Evolutionary conservation across 495 filamentous ascomycete species (phyloP).

Genomic region (Penicillium verhagenii): DNA sequence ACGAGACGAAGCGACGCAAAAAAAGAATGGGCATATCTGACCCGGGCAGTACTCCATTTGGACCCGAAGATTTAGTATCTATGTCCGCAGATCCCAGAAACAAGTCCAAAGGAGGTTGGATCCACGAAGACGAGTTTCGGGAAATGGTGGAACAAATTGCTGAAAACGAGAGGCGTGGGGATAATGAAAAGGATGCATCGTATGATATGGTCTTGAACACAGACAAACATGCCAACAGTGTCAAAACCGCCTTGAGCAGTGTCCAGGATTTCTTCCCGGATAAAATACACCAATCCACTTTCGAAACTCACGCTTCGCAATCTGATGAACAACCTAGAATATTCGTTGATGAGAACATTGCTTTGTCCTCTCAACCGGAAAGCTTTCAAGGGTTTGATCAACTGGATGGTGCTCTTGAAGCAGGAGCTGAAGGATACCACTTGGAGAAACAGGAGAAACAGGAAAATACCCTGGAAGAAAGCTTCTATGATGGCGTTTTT

Average conservation of each 20-base stretch:
- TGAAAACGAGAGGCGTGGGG: constrained; percentile 56
- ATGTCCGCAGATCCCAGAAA: constrained; percentile 81
- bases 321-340: constrained; percentile 24
- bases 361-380: constrained; percentile 41
- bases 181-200: constrained; percentile 42
- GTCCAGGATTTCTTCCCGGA: constrained; percentile 81
- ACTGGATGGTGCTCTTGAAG: not conserved
- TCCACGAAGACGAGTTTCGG: constrained; percentile 84
- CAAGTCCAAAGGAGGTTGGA: constrained; percentile 70
- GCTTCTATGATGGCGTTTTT: constrained; percentile 29
- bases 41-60: constrained; percentile 70
- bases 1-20: constrained; percentile 80
- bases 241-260: constrained; percentile 78
- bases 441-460: not conserved
- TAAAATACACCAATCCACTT: constrained; percentile 45
- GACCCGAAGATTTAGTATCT: constrained; percentile 73
- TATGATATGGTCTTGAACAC: constrained; percentile 65
- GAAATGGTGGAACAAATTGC: constrained; percentile 60
- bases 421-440: not conserved
- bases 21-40: constrained; percentile 59
- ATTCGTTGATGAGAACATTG: constrained; percentile 48
- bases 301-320: constrained; percentile 10
- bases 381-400: not conserved
- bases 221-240: constrained; percentile 48
- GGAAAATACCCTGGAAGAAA: constrained; percentile 12